Conservation (phyloP, 495 filamentous ascomycete genomes). For the Hypoxylon rickii region DNA sequence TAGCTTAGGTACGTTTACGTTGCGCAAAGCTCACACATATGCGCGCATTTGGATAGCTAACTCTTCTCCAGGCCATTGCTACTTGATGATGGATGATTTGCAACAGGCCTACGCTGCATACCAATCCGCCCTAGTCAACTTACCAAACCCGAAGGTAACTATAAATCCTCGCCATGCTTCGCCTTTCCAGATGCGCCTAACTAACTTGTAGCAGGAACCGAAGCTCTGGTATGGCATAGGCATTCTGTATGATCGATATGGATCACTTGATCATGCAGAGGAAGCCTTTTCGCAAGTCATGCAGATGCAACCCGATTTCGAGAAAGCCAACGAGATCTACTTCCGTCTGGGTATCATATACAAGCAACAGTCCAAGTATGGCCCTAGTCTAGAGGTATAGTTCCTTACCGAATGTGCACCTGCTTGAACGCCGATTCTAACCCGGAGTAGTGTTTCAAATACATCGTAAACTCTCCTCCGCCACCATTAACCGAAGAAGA, state of each 20-base stretch:
- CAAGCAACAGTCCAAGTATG: conserved; percentile 96
- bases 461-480: conserved; percentile 92
- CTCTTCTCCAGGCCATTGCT: conserved; percentile 76
- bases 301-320: conserved; percentile 97
- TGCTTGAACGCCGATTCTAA: conserved; percentile 33
- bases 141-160: conserved; percentile 90
- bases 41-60: conserved; percentile 20
- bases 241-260: conserved; percentile 96
- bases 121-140: conserved; percentile 90
- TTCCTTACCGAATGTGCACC: conserved; percentile 8
- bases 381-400: conserved; percentile 84
- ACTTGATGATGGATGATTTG: conserved; percentile 98
- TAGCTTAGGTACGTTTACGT: conserved; percentile 69
- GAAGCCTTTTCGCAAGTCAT: conserved; percentile 99
- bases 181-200: conserved; percentile 4
- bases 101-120: conserved; percentile 98
- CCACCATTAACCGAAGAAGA: conserved; percentile 95
- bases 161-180: background rate
- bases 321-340: conserved; percentile 99
- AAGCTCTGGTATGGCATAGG: conserved; percentile 99
- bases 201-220: conserved; percentile 72
- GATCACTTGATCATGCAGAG: conserved; percentile 95
- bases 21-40: background rate
- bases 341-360: conserved; percentile 99
- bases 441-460: conserved; percentile 83